Evolutionary conservation across 164 flowering plant genomes (phyloP).

Genomic region (Tetracentron sinense): DNA sequence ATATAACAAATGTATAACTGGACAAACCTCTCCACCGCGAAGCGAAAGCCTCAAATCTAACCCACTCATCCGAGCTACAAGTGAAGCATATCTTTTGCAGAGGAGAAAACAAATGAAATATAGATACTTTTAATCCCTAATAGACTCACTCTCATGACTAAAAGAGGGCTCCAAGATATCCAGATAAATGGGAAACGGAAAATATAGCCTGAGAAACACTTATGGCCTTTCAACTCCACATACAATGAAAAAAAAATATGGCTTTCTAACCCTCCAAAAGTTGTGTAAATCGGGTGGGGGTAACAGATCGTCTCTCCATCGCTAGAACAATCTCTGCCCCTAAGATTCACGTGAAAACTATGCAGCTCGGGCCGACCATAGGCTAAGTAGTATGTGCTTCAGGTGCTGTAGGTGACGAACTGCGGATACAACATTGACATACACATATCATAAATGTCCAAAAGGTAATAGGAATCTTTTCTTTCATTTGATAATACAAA

Average conservation of each 20-base stretch:
- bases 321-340: constrained; percentile 77
- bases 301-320: constrained; percentile 73
- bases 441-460: not conserved
- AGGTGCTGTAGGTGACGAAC: constrained; percentile 98
- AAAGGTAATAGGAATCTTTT: not conserved
- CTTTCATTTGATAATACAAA: not conserved
- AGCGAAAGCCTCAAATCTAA: no score
- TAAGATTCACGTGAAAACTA: constrained; percentile 85
- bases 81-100: no score
- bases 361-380: constrained; percentile 98
- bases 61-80: no score
- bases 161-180: no score
- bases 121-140: no score
- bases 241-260: not conserved
- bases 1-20: no score
- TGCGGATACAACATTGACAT: constrained; percentile 36
- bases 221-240: not conserved
- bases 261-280: constrained; percentile 76
- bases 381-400: constrained; percentile 85
- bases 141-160: no score
- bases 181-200: no score
- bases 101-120: no score
- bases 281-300: constrained; percentile 85
- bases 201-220: not conserved
- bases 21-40: no score